A percentile compares a stretch with the other conserved stretches of the same genome.
These are phyloP conservation scores for Thalassiosira delicatula DNA, from an alignment of 352 stramenopile species.

Conservation along the genomic window DNA sequence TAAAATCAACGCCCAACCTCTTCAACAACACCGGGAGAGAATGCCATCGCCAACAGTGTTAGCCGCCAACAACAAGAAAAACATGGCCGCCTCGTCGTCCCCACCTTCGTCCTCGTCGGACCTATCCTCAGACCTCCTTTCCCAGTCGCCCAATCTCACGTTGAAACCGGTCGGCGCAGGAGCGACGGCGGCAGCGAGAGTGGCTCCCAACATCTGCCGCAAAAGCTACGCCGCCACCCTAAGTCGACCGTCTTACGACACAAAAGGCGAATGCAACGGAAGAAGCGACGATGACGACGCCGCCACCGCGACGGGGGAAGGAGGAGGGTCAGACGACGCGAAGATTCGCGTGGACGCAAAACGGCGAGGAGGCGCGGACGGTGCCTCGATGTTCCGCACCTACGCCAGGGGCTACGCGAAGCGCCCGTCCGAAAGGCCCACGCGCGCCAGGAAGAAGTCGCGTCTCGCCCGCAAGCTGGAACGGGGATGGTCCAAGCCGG, in stretches of 20 bases:
- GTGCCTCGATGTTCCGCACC: constrained; percentile 1
- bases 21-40: too few relatives aligned
- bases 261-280: background rate
- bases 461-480: background rate
- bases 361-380: background rate
- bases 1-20: too few relatives aligned
- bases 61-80: background rate
- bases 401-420: constrained; percentile 4
- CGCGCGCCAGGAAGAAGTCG: background rate
- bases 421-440: background rate
- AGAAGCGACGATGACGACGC: background rate
- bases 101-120: background rate
- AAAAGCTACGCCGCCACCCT: constrained; percentile 43
- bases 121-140: constrained; percentile 26
- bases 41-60: background rate
- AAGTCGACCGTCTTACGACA: background rate
- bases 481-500: background rate
- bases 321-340: background rate
- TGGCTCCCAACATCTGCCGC: constrained; percentile 24
- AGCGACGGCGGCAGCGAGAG: background rate
- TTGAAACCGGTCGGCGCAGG: background rate
- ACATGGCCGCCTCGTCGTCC: background rate
- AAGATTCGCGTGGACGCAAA: background rate
- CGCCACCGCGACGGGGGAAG: background rate
- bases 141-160: constrained; percentile 9